Evolutionary conservation across 495 filamentous ascomycete genomes (phyloP).

Genomic region (Terfezia boudieri): DNA sequence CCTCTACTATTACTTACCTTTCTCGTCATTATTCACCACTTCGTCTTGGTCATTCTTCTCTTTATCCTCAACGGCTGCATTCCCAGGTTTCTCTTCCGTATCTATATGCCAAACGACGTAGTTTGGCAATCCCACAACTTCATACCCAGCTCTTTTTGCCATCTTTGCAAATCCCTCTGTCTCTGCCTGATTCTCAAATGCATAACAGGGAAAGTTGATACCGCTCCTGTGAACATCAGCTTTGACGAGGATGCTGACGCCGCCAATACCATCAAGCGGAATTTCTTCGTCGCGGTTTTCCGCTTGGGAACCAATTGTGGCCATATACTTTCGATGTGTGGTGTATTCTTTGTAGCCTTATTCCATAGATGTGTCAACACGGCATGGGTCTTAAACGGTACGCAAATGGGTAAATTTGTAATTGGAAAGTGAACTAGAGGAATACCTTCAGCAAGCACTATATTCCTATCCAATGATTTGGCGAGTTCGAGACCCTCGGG

Average conservation of each 20-base stretch:
- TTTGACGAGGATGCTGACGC: slow-evolving; percentile 93
- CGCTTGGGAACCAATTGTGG: slow-evolving; percentile 71
- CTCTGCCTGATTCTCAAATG: slow-evolving; percentile 97
- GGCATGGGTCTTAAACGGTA: not conserved
- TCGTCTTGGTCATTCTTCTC: no score
- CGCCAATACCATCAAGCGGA: slow-evolving; percentile 83
- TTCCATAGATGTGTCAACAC: not conserved
- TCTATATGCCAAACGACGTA: slow-evolving; percentile 99
- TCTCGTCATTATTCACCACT: no score
- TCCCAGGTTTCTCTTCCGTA: slow-evolving; percentile 90
- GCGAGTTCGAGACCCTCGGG: slow-evolving; percentile 55
- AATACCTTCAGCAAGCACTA: slow-evolving; percentile 65
- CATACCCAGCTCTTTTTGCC: slow-evolving; percentile 90
- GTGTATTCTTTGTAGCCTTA: slow-evolving; percentile 78
- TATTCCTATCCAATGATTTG: slow-evolving; percentile 47
- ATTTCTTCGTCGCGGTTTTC: slow-evolving; percentile 78
- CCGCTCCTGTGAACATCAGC: slow-evolving; percentile 91
- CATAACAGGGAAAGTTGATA: slow-evolving; percentile 91
- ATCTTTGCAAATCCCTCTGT: slow-evolving; percentile 97
- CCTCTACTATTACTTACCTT: no score
- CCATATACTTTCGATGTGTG: slow-evolving; percentile 72
- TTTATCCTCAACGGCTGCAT: slow-evolving; percentile 17
- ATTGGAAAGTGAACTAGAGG: no score
- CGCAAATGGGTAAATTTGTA: no score
- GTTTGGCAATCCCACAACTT: slow-evolving; percentile 81